Evolutionary conservation across 345 rosid species (phyloP), one percentile per base, ranked within the genome.

Genomic region (Brassica incana): DNA sequence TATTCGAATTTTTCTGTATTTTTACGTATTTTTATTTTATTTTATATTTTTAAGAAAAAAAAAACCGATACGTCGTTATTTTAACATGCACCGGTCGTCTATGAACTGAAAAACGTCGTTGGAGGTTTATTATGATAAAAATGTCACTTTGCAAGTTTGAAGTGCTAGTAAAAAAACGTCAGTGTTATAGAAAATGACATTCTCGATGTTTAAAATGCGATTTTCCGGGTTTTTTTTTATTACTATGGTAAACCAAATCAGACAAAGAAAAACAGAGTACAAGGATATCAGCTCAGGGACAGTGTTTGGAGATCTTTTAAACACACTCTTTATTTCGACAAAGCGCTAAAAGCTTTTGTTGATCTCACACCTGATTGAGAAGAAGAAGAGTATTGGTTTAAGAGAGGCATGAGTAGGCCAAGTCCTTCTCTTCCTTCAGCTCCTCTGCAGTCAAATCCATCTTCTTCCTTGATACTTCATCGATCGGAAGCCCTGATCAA

Each of bases 361-460:
- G 79, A 74, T 74, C 78, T 73, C 75, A 61, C 35, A 58, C 23
- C 63, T 73, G 67, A 52, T 23, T 9, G 5, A 77, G 5, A 68
- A 60, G 59, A 68, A 60, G 59, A 32, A 1, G 35, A 16, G 72
- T 29, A 56, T 15, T 48, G 67, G 45, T 71, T 83, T 84, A 93
- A 20, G 94, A 79, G 71, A 95, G 94, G 84, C 99, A 95, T 2
- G 99, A 95, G 90, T 95, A 95, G 5, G 99, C 98, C 56, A 95
- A 85, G 52, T 90, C 88, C 88, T 95, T 95, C 87, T 95, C 99
- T 92, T 95, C 99, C 2, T 81, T 78, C 0, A 95, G 88, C 85
- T 95, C 99, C 29, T 83, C 91, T 65, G 96, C 98, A 0, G 99
- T 95, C 77, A 78, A 76, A 81, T 95, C 97, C 97, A 95, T 77